These are phyloP conservation scores for Hanseniaspora mollemarum DNA, from an alignment of 805 yeast species.

Conservation along the genomic window DNA sequence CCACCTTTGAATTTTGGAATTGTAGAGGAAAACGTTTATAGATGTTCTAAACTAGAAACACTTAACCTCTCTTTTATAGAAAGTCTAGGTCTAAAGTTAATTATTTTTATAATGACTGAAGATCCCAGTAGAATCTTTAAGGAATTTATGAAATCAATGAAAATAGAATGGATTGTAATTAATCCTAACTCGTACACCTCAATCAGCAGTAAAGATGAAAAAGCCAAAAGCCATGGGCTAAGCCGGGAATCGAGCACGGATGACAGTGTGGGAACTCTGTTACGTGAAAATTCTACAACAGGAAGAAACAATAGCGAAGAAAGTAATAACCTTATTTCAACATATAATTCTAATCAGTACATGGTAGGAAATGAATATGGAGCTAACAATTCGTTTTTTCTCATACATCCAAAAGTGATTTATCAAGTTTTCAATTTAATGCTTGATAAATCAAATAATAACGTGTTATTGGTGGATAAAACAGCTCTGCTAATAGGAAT, in stretches of 20 bases:
- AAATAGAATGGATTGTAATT: constrained; percentile 37
- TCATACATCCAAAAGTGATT: constrained; percentile 54
- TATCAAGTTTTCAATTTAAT: constrained; percentile 54
- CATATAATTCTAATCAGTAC: constrained; percentile 9
- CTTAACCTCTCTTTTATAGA: constrained; percentile 67
- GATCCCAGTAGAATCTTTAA: constrained; percentile 64
- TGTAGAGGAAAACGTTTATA: constrained; percentile 76
- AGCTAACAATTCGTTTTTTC: constrained; percentile 58
- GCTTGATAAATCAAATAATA: constrained; percentile 51
- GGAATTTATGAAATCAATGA: constrained; percentile 48
- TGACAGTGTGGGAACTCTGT: constrained; percentile 32
- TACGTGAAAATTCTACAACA: too few relatives aligned
- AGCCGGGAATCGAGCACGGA: constrained; percentile 33
- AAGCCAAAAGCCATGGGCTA: constrained; percentile 16
- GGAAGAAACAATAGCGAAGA: constrained; percentile 9
- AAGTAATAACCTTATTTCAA: constrained; percentile 2
- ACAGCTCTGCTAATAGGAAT: constrained; percentile 72
- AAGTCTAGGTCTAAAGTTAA: constrained; percentile 55
- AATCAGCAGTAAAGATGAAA: constrained; percentile 10
- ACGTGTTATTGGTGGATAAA: constrained; percentile 64
- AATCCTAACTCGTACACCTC: constrained; percentile 23
- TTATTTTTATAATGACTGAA: constrained; percentile 73
- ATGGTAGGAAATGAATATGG: constrained; percentile 22
- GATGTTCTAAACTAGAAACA: constrained; percentile 69
- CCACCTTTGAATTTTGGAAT: constrained; percentile 90